A percentile compares a stretch with the other conserved stretches of the same genome.
phyloP scores from a whole-genome alignment of 805 yeast genomes.

The Ogataea minuta region DNA sequence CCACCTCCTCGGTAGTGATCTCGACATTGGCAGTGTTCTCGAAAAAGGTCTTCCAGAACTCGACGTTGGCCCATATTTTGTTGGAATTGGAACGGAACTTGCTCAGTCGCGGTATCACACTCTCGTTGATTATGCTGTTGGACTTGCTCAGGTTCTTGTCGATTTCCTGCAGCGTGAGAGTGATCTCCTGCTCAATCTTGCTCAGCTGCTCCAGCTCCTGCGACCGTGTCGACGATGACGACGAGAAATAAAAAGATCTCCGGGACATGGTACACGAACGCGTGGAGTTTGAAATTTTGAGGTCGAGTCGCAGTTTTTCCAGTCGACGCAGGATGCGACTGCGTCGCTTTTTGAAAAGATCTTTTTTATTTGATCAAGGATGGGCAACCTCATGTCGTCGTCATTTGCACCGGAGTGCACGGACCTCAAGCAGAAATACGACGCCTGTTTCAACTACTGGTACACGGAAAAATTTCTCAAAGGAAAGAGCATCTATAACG shows the following conservation, averaged over 20 bases:
- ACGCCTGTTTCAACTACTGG: constrained; percentile 93
- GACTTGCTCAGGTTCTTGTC: constrained; percentile 71
- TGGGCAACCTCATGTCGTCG: constrained; percentile 76
- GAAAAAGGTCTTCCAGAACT: constrained; percentile 75
- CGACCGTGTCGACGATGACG: constrained; percentile 21
- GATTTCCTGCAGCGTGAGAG: constrained; percentile 72
- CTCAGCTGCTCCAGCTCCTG: constrained; percentile 47
- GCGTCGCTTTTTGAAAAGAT: constrained; percentile 3
- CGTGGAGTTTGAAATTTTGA: constrained; percentile 4
- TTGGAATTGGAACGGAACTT: constrained; percentile 57
- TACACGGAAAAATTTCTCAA: constrained; percentile 81
- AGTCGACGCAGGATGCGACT: constrained; percentile 1
- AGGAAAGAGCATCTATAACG: constrained; percentile 66
- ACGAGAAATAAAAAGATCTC: constrained; percentile 32
- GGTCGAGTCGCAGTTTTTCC: constrained; percentile 2
- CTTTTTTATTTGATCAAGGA: constrained; percentile 21
- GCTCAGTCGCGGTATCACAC: constrained; percentile 64
- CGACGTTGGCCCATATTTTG: constrained; percentile 61
- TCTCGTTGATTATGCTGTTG: constrained; percentile 64
- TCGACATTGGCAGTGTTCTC: constrained; percentile 45
- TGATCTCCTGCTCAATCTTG: constrained; percentile 74
- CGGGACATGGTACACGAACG: constrained; percentile 21
- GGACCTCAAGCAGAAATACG: constrained; percentile 78
- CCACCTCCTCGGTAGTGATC: constrained; percentile 23
- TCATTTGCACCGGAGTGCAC: constrained; percentile 98